Evolutionary conservation across 352 stramenopile species (phyloP).

Genomic region (Salisapilia sapeloensis): DNA sequence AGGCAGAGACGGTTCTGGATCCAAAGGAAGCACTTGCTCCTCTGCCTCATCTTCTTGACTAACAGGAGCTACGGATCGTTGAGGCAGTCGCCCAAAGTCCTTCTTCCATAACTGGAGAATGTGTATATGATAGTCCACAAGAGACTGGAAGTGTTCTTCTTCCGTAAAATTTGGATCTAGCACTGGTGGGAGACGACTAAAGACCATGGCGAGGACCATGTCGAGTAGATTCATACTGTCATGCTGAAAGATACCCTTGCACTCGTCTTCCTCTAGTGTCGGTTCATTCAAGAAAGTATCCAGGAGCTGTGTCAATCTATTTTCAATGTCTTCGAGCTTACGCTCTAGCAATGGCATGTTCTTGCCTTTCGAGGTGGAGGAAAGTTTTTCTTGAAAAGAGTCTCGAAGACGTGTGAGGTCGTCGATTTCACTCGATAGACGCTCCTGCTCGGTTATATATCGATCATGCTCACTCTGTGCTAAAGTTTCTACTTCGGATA

Average conservation of each 20-base stretch:
- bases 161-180: slow-evolving; percentile 23
- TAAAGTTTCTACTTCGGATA: slow-evolving; percentile 46
- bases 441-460: slow-evolving; percentile 22
- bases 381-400: slow-evolving; percentile 47
- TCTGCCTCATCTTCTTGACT: slow-evolving; percentile 6
- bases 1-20: slow-evolving; percentile 5
- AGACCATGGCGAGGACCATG: slow-evolving; percentile 78
- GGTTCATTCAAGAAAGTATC: slow-evolving; percentile 41
- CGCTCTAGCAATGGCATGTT: slow-evolving; percentile 24
- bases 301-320: slow-evolving; percentile 30
- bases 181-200: slow-evolving; percentile 59
- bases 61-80: slow-evolving; percentile 1
- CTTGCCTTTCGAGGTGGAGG: slow-evolving; percentile 1
- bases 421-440: slow-evolving; percentile 60
- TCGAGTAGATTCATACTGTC: slow-evolving; percentile 66
- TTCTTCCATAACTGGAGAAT: slow-evolving; percentile 69
- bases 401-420: slow-evolving; percentile 47
- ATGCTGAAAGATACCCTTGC: slow-evolving; percentile 19
- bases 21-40: slow-evolving; percentile 4
- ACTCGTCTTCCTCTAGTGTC: slow-evolving; percentile 19
- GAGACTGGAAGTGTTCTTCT: slow-evolving; percentile 57
- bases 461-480: slow-evolving; percentile 38
- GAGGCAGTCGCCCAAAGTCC: slow-evolving; percentile 63
- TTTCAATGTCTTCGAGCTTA: slow-evolving; percentile 73
- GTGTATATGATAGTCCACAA: slow-evolving; percentile 65